Percentiles rank a stretch among this genome's conserved stretches.
Conservation (phyloP, 768 basidiomycete genomes). For the Mycena amicta region DNA sequence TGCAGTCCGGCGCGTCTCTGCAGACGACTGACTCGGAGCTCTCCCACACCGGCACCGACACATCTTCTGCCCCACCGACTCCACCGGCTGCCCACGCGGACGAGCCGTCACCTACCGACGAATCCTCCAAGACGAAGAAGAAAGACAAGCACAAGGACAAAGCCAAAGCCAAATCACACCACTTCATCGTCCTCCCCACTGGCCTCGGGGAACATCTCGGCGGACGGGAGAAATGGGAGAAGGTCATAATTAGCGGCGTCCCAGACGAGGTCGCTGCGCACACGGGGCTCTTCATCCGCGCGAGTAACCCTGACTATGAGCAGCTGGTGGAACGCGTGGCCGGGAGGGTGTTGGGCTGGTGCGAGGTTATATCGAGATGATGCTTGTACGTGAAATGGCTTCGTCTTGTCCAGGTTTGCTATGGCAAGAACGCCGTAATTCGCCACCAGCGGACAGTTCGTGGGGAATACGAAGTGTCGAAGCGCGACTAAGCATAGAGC, state of each 20-base stretch:
- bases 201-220: constrained; percentile 44
- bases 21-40: neutral
- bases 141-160: constrained; percentile 28
- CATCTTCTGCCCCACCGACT: neutral
- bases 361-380: no score
- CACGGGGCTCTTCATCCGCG: constrained; percentile 53
- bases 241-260: constrained; percentile 51
- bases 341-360: constrained; percentile 45
- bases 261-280: constrained; percentile 61
- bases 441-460: no score
- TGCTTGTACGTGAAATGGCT: no score
- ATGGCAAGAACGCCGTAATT: no score
- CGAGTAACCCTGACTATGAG: constrained; percentile 54
- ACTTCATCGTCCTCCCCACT: constrained; percentile 57
- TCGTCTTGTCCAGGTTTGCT: no score
- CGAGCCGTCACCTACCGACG: no score
- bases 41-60: neutral
- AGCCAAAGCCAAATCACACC: constrained; percentile 34
- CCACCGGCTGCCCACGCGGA: neutral
- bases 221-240: constrained; percentile 53
- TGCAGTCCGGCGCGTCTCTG: neutral
- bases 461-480: no score
- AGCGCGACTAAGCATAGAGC: no score
- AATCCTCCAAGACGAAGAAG: constrained; percentile 16
- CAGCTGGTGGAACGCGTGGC: constrained; percentile 49